These are phyloP conservation scores for Neoarthrinium moseri DNA, from an alignment of 2,329 filamentous ascomycete genomes.

Conservation along the genomic window DNA sequence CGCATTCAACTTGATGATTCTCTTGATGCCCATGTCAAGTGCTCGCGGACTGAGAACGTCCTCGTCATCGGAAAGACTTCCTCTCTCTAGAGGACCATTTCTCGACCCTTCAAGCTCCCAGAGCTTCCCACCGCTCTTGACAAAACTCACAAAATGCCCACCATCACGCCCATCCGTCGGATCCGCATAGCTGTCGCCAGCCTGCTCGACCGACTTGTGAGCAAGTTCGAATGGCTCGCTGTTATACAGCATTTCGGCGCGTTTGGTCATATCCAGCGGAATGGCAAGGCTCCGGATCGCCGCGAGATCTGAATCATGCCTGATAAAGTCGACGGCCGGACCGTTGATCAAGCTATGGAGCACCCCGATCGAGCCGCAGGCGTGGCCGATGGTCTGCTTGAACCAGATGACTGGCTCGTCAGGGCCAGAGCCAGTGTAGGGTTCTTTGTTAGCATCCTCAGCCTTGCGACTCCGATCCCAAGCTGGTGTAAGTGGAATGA, in stretches of 20 bases:
- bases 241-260: constrained; percentile 71
- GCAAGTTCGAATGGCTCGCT: constrained; percentile 69
- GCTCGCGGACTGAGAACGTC: constrained; percentile 67
- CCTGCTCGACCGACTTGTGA: constrained; percentile 66
- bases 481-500: constrained; percentile 63
- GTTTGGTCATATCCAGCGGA: constrained; percentile 56
- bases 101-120: constrained; percentile 80
- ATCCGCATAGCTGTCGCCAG: constrained; percentile 67
- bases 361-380: constrained; percentile 77
- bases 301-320: constrained; percentile 53
- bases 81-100: constrained; percentile 71
- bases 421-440: constrained; percentile 35
- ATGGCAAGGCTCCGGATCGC: constrained; percentile 61
- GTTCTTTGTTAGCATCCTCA: constrained; percentile 18
- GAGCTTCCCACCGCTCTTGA: constrained; percentile 63
- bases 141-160: constrained; percentile 80
- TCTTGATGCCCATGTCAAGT: constrained; percentile 56
- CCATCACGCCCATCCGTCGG: constrained; percentile 60
- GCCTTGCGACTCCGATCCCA: constrained; percentile 37
- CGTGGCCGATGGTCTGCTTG: constrained; percentile 79
- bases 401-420: constrained; percentile 76
- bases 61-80: constrained; percentile 50
- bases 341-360: constrained; percentile 75
- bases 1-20: constrained; percentile 38
- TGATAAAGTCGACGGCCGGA: constrained; percentile 52